Base-by-base conservation (phyloP, 2,329 filamentous ascomycete species). In the Claviceps purpurea region DNA sequence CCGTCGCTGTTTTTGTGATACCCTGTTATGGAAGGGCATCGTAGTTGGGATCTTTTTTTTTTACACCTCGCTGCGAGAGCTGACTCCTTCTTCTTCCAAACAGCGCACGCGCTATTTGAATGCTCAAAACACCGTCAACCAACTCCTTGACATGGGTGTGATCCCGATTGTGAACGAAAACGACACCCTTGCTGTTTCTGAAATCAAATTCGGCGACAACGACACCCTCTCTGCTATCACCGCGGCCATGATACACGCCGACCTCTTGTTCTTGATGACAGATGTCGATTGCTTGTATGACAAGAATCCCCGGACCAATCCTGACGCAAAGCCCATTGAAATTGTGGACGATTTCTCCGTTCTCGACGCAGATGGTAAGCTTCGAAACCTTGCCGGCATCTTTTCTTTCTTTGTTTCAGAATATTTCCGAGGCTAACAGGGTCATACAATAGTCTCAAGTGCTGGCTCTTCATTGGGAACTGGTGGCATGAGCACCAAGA, bases 131-230 rank as follows among this genome's bases (percentile, higher is more conserved):
- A 97, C 93, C 0, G 87, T 98, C 65, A 79, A 82, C 50, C 89
- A 95, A 67, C 77, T 97, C 47, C 73, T 98, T 18, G 84, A 90
- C 61, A 93, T 96, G 85, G 90, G 90, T 2, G 91, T 97, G 26
- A 94, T 98, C 56, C 93, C 93, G 10, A 96, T 98, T 61, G 93
- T 98, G 57, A 98, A 98, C 63, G 93, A 98, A 70, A 98, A 98
- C 68, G 93, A 98, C 67, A 98, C 93, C 2, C 73, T 98, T 51
- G 89, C 90, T 24, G 93, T 98, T 58, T 87, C 91, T 45, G 93
- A 98, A 77, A 98, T 98, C 72, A 97, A 97, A 74, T 98, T 98
- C 64, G 93, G 93, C 59, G 93, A 98, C 74, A 98, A 98, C 62
- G 93, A 98, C 68, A 98, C 93, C 1, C 75, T 98, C 47, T 95